Evolutionary conservation across 2,329 filamentous ascomycete species (phyloP).

Genomic region (Dryadomyces quercivorus): DNA sequence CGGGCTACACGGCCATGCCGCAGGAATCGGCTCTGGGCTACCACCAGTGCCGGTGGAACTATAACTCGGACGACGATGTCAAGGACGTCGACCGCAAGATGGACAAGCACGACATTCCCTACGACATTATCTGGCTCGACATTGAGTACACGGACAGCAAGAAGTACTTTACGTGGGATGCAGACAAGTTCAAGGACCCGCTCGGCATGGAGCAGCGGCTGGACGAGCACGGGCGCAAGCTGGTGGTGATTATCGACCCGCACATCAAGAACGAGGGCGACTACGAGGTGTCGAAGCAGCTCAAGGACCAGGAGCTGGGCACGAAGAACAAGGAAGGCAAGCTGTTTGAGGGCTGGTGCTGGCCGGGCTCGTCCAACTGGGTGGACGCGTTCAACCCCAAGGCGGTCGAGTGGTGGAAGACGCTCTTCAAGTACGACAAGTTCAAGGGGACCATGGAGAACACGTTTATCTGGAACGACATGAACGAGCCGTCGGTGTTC

Average conservation of each 20-base stretch:
- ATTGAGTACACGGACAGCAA: constrained; percentile 95
- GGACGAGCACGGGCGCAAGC: constrained; percentile 72
- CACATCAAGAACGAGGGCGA: constrained; percentile 88
- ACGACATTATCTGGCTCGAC: constrained; percentile 98
- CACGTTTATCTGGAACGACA: constrained; percentile 96
- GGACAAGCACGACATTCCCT: constrained; percentile 88
- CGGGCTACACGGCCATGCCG: constrained; percentile 80
- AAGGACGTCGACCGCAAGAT: constrained; percentile 94
- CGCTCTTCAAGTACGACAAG: constrained; percentile 72
- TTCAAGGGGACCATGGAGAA: constrained; percentile 84
- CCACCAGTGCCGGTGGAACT: constrained; percentile 98
- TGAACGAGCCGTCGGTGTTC: constrained; percentile 99
- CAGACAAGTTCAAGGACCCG: constrained; percentile 75
- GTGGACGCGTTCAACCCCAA: constrained; percentile 93
- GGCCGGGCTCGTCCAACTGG: constrained; percentile 96
- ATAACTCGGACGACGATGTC: constrained; percentile 92
- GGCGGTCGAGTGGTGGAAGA: constrained; percentile 81
- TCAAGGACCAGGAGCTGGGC: constrained; percentile 73
- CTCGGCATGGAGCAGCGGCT: constrained; percentile 80
- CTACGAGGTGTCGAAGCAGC: constrained; percentile 65
- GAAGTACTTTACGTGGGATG: constrained; percentile 98
- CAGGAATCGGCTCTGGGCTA: constrained; percentile 88
- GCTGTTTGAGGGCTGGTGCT: constrained; percentile 94
- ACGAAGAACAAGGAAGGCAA: constrained; percentile 83
- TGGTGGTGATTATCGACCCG: constrained; percentile 91